phyloP scores from a whole-genome alignment of 257 asterid species.

The Striga asiatica region DNA sequence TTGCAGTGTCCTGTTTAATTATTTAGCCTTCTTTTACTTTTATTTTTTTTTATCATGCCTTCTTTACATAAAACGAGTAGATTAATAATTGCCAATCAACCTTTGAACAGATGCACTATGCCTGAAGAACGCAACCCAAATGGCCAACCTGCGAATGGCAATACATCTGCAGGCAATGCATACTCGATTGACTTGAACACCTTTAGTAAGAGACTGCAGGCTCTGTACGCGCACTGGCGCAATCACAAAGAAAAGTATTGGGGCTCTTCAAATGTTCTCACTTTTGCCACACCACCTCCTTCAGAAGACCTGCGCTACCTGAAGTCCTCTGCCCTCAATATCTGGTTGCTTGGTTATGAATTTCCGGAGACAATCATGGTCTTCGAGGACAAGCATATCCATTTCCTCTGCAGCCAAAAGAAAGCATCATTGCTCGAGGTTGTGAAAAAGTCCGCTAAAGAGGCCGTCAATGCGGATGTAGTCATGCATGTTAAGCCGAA shows the following conservation, averaged over 20 bases:
- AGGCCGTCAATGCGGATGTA: constrained; percentile 28
- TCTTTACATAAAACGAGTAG: too few relatives aligned
- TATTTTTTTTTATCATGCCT: too few relatives aligned
- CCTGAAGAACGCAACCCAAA: constrained; percentile 29
- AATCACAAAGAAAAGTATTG: constrained; percentile 34
- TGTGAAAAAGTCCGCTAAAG: constrained; percentile 41
- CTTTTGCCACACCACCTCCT: constrained; percentile 55
- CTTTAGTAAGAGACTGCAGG: constrained; percentile 37
- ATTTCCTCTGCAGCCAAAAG: constrained; percentile 51
- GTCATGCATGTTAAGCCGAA: constrained; percentile 42
- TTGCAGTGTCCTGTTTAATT: too few relatives aligned
- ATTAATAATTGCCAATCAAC: too few relatives aligned
- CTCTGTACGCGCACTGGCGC: constrained; percentile 48
- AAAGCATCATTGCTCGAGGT: constrained; percentile 45
- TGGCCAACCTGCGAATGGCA: too few relatives aligned
- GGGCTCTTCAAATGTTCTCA: constrained; percentile 47
- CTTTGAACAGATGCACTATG: constrained; percentile 30
- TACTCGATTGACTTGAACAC: constrained; percentile 34
- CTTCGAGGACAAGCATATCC: constrained; percentile 36
- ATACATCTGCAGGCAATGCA: too few relatives aligned
- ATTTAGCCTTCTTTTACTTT: too few relatives aligned
- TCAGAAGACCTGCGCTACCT: constrained; percentile 62
- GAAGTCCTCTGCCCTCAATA: constrained; percentile 51
- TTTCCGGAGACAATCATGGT: constrained; percentile 71
- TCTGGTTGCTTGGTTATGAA: constrained; percentile 70